These are phyloP conservation scores for Phytophthora sansomeana DNA, from an alignment of 352 stramenopile species.

Conservation along the genomic window DNA sequence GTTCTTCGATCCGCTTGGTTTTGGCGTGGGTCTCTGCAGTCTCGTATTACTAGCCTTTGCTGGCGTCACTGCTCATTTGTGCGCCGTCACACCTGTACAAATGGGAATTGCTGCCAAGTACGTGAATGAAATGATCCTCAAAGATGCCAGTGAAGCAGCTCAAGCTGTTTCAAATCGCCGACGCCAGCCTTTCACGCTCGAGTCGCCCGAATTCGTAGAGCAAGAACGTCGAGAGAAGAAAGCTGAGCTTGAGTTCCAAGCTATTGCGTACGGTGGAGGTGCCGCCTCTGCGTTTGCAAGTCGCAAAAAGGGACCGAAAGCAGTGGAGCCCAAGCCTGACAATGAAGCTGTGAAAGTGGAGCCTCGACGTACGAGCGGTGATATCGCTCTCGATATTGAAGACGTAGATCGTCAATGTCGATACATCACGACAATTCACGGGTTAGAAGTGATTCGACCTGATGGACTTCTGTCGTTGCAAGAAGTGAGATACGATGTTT, in stretches of 20 bases:
- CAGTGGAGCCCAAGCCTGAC: constrained; percentile 30
- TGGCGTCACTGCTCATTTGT: constrained; percentile 79
- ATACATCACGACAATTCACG: constrained; percentile 43
- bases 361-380: constrained; percentile 46
- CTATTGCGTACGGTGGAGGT: constrained; percentile 75
- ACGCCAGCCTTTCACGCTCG: constrained; percentile 76
- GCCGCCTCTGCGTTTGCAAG: constrained; percentile 47
- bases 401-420: constrained; percentile 65
- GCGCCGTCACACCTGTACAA: constrained; percentile 85
- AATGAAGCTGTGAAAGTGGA: constrained; percentile 20
- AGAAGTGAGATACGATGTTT: constrained; percentile 51
- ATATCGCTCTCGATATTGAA: constrained; percentile 77
- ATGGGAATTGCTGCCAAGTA: constrained; percentile 91
- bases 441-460: constrained; percentile 41
- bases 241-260: constrained; percentile 85
- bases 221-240: constrained; percentile 75
- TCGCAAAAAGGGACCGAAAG: constrained; percentile 47
- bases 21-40: constrained; percentile 90
- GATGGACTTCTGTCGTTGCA: constrained; percentile 60
- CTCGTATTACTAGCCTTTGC: constrained; percentile 82
- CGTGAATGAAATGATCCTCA: constrained; percentile 89
- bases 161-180: constrained; percentile 72
- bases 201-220: constrained; percentile 82
- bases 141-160: constrained; percentile 81
- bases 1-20: constrained; percentile 91